Evolutionary conservation across 768 basidiomycete genomes (phyloP), one percentile per base, ranked within the genome.

Genomic region (Naganishia onofrii): DNA sequence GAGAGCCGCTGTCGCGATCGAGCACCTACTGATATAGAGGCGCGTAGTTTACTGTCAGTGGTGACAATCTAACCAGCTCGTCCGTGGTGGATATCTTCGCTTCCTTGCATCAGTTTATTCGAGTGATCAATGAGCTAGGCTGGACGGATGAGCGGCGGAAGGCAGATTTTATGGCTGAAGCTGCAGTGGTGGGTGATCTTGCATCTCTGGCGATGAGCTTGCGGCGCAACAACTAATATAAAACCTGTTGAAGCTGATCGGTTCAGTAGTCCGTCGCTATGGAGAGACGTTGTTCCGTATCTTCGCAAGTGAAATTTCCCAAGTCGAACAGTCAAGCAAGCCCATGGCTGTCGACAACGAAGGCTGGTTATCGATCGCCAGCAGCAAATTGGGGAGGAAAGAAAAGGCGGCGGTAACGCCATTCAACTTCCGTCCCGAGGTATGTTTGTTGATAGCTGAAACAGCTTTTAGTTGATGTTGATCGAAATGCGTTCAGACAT

Each of bases 71-170:
- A 0, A 91, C 94, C 76, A 95, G 92, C 74, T 93, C 94, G n/a
- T 98, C 95, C 0, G 94, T 99, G 67, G 88, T 93, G 28, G 96
- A 99, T 81, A 84, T 99, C 0, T 97, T 98, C 76, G 93, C 93
- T 72, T 96, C 93, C 2, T 84, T 98, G 67, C 87, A 91, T 63
- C 93, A 91, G 74, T 93, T 95, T 0, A 89, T 93, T 75, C 86
- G 87, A 69, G 93, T 96, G 81, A 81, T 99, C 54, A 86, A 91
- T 79, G 90, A 91, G 57, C 83, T 99, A 48, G 87, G 93, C 71
- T 99, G 96, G 96, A 88, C 89, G 13, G 92, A 98, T 77, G 87
- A 88, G 58, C 90, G 90, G 73, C 90, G 94, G 78, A 86, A 91
- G 70, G 93, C 93, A 3, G 85, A 88, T 55, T 99, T 97, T 81